These are phyloP conservation scores for Leccinum subgranulosum DNA, from an alignment of 768 basidiomycete genomes.

Conservation along the genomic window DNA sequence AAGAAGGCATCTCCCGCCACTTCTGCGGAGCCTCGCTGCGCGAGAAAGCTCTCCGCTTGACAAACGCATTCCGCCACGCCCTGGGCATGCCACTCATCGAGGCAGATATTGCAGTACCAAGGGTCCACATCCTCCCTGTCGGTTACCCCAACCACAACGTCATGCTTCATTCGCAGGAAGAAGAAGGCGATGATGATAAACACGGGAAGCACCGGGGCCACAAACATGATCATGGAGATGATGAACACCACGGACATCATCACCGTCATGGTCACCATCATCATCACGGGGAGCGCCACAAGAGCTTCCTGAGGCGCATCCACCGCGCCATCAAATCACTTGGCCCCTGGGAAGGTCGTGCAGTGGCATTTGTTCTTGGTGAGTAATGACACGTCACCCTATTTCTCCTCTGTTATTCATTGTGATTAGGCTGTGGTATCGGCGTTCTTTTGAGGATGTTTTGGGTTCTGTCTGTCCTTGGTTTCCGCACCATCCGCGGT, in stretches of 20 bases:
- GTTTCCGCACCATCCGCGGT: slow-evolving; percentile 53
- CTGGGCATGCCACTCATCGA: slow-evolving; percentile 54
- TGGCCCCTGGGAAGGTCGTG: slow-evolving; percentile 80
- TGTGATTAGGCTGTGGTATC: slow-evolving; percentile 66
- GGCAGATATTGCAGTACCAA: background rate
- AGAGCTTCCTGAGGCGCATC: slow-evolving; percentile 57
- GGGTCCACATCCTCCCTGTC: slow-evolving; percentile 31
- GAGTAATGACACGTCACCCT: slow-evolving; percentile 19
- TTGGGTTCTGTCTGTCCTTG: slow-evolving; percentile 66
- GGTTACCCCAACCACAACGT: slow-evolving; percentile 1
- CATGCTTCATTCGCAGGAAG: slow-evolving; percentile 5
- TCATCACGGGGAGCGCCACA: slow-evolving; percentile 24
- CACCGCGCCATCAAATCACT: slow-evolving; percentile 64
- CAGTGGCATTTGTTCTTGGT: slow-evolving; percentile 83
- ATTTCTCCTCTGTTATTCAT: background rate
- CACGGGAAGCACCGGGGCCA: slow-evolving; percentile 5
- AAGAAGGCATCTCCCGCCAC: slow-evolving; percentile 19
- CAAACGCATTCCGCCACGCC: slow-evolving; percentile 53
- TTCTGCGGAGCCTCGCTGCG: slow-evolving; percentile 36
- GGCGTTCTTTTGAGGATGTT: slow-evolving; percentile 81
- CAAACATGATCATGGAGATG: background rate
- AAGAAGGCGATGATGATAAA: slow-evolving; percentile 8
- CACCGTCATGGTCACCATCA: slow-evolving; percentile 15
- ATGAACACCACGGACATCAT: slow-evolving; percentile 1
- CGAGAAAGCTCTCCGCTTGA: slow-evolving; percentile 49